Evolutionary conservation across 2,329 filamentous ascomycete species (phyloP).

Genomic region (Aspergillus eucalypticola): DNA sequence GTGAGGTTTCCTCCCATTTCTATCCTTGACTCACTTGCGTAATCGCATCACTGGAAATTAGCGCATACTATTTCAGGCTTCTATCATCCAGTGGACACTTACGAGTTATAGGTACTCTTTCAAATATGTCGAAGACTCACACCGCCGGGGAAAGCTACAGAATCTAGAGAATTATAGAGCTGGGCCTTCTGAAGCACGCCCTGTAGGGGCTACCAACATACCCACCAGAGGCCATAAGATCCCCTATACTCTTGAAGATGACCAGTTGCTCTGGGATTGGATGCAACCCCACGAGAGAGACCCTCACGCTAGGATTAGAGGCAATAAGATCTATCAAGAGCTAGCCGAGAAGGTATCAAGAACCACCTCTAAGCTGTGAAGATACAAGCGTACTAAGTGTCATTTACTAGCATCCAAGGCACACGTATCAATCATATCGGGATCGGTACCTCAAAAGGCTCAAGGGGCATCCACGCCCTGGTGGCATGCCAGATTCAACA

Average conservation of each 20-base stretch:
- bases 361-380: neutral
- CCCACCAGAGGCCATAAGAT: conserved; percentile 35
- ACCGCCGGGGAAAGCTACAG: conserved; percentile 51
- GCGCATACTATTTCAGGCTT: too few species aligned
- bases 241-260: conserved; percentile 46
- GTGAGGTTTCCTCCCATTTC: conserved; percentile 31
- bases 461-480: conserved; percentile 38
- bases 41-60: too few species aligned
- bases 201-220: conserved; percentile 44
- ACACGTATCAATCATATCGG: conserved; percentile 53
- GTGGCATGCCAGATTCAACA: conserved; percentile 20
- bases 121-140: conserved; percentile 57
- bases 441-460: conserved; percentile 48
- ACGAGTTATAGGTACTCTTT: conserved; percentile 53
- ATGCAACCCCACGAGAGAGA: conserved; percentile 39
- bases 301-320: conserved; percentile 33
- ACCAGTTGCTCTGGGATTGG: conserved; percentile 48
- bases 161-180: conserved; percentile 51
- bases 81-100: neutral
- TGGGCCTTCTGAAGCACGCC: conserved; percentile 48
- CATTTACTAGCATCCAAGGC: conserved; percentile 40
- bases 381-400: neutral
- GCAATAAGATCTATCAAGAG: conserved; percentile 49
- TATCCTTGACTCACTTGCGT: neutral
- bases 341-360: conserved; percentile 40